Evolutionary conservation across 1,284 basidiomycete genomes (phyloP), one percentile per base, ranked within the genome.

Genomic region (Vanrija sp.): DNA sequence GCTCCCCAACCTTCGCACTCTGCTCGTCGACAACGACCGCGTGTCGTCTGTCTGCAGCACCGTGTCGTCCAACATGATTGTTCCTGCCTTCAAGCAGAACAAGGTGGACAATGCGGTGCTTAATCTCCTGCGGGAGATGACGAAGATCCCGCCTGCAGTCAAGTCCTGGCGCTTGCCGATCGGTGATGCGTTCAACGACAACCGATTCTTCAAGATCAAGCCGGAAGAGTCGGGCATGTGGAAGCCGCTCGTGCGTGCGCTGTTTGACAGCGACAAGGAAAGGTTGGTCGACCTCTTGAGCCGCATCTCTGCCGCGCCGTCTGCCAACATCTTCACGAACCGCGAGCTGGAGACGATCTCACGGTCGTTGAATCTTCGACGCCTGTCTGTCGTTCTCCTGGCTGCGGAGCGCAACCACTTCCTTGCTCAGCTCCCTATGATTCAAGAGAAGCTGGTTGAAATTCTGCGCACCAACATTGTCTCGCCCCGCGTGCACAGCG

Each of bases 401-500:
- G 81, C 89, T 0, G 91, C 87, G 10, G 90, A 93, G 63, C 88
- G 87, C 73, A 93, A 98, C 71, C 86, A 90, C 49, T 96, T 91
- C 78, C 76, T 98, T 43, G 86, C 86, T 0, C 90, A 94, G 62
- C 79, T 99, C 26, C 96, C 96, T 3, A 84, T 83, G 43, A 91
- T 99, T 23, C 94, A 98, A 75, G 96, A 98, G 77, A 96, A 92
- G 76, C 80, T 99, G 18, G 96, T 98, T 8, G 96, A 98, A 62
- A 85, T 95, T 3, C 78, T 98, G 45, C 84, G 91, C 1, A 78
- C 78, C 46, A 89, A 86, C 56, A 83, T 86, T 15, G 80, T 88
- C 1, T 85, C 89, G 10, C 87, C 94, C 1, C 81, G 89, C 44
- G 90, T 98, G 0, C 91, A 95, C 69, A 88, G 88, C 62, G 95